These are phyloP conservation scores for Huiozyma naganishii DNA, from an alignment of 805 yeast species.

Conservation along the genomic window DNA sequence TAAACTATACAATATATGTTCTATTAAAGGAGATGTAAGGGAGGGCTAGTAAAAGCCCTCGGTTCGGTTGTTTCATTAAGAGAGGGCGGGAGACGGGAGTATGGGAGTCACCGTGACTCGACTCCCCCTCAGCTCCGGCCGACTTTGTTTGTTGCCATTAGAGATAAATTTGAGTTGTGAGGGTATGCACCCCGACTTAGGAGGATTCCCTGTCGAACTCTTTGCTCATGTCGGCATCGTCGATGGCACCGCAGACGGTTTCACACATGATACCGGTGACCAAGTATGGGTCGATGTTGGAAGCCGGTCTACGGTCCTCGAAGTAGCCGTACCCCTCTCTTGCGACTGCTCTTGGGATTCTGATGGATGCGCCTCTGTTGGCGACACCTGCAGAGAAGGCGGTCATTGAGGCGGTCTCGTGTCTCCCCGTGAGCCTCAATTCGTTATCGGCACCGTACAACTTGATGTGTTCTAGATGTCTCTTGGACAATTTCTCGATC, in stretches of 20 bases:
- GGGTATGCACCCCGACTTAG: too few species aligned
- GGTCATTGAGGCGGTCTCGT: conserved; percentile 93
- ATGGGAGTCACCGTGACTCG: too few species aligned
- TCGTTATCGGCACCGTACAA: conserved; percentile 95
- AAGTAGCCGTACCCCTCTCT: conserved; percentile 97
- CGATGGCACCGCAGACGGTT: conserved; percentile 89
- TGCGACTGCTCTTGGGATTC: conserved; percentile 98
- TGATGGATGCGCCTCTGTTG: conserved; percentile 97
- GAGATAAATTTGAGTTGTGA: too few species aligned
- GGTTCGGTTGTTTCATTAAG: too few species aligned
- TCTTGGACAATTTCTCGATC: conserved; percentile 82
- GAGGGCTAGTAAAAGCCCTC: too few species aligned
- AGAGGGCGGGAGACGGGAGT: too few species aligned
- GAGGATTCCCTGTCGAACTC: conserved; percentile 68
- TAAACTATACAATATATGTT: too few species aligned
- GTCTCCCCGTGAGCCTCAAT: conserved; percentile 92
- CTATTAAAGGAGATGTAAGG: too few species aligned
- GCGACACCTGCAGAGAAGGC: conserved; percentile 95
- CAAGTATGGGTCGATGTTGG: conserved; percentile 97
- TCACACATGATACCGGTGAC: conserved; percentile 98
- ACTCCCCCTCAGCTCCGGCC: too few species aligned
- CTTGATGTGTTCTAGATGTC: conserved; percentile 93
- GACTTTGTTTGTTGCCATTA: too few species aligned
- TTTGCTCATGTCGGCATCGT: conserved; percentile 90
- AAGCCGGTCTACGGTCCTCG: conserved; percentile 99